A percentile compares a stretch with the other conserved stretches of the same genome.
phyloP scores from a whole-genome alignment of 2,329 filamentous ascomycete species.

The Fusarium siculi region DNA sequence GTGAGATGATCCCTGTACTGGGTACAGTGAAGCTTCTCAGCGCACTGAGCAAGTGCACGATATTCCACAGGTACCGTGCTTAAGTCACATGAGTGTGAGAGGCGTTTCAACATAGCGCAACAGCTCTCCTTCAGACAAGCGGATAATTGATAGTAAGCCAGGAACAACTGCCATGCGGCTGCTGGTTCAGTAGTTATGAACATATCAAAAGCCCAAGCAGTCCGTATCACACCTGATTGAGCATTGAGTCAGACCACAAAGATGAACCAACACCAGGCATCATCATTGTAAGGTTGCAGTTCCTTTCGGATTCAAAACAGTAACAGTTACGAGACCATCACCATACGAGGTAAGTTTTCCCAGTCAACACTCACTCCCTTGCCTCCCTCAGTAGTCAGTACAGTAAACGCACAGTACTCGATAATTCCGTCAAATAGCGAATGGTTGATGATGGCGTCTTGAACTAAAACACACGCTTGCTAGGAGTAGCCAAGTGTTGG shows the following conservation, averaged over 20 bases:
- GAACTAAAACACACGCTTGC: slow-evolving; percentile 31
- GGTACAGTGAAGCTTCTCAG: not conserved
- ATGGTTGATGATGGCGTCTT: slow-evolving; percentile 28
- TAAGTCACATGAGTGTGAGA: not conserved
- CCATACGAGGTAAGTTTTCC: slow-evolving; percentile 1
- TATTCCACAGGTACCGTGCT: not conserved
- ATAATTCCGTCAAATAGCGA: slow-evolving; percentile 7
- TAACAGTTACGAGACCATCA: not conserved
- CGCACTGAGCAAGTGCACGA: not conserved
- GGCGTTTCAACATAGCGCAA: not conserved
- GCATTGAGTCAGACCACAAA: not conserved
- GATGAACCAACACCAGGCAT: slow-evolving; percentile 8
- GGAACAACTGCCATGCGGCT: not conserved
- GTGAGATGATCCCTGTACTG: slow-evolving; percentile 3
- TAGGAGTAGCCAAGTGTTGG: slow-evolving; percentile 32
- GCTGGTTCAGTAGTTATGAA: not conserved
- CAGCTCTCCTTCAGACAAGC: not conserved
- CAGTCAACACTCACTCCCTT: slow-evolving; percentile 26
- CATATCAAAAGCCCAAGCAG: not conserved
- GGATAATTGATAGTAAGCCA: not conserved
- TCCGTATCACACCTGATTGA: not conserved
- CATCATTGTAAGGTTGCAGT: slow-evolving; percentile 4
- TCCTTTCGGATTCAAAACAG: slow-evolving; percentile 4
- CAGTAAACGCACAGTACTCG: slow-evolving; percentile 21
- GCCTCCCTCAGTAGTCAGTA: not conserved